A percentile compares a stretch with the other conserved stretches of the same genome.
Conservation (phyloP, 257 asterid genomes). For the Jacaranda mimosifolia region DNA sequence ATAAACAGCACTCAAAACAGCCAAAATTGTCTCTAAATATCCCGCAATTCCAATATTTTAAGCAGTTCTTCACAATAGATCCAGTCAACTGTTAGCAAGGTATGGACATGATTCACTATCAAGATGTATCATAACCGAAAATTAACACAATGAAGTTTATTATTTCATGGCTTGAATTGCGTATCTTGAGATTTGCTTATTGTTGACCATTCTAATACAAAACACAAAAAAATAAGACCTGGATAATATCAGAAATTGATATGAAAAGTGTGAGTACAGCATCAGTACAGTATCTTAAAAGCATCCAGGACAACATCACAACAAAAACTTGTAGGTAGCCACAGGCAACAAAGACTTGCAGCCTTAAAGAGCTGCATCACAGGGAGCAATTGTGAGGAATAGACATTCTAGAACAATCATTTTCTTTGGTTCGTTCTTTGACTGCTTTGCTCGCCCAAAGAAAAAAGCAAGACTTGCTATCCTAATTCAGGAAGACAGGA, state of each 20-base stretch:
- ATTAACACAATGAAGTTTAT: neutral
- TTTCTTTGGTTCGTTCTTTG: too few relatives aligned
- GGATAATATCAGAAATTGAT: neutral
- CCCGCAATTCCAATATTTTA: neutral
- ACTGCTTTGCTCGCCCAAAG: too few relatives aligned
- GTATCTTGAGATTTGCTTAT: neutral
- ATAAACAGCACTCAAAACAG: conserved; percentile 10
- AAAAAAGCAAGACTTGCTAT: too few relatives aligned
- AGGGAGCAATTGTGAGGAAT: too few relatives aligned
- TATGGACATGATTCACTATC: neutral
- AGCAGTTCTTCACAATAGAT: neutral
- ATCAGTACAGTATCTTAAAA: neutral
- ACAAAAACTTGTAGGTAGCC: conserved; percentile 10
- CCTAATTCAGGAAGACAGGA: too few relatives aligned
- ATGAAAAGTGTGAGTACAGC: neutral
- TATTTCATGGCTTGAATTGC: neutral
- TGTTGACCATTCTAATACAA: neutral
- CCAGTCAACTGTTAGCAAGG: neutral
- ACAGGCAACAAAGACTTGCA: conserved; percentile 2
- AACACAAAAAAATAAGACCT: neutral
- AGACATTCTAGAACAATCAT: too few relatives aligned
- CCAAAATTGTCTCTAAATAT: neutral
- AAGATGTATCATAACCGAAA: conserved; percentile 1
- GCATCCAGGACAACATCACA: neutral
- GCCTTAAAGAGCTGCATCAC: neutral